Conservation (phyloP, 2,329 filamentous ascomycete genomes). For the Fusarium albosuccineum region DNA sequence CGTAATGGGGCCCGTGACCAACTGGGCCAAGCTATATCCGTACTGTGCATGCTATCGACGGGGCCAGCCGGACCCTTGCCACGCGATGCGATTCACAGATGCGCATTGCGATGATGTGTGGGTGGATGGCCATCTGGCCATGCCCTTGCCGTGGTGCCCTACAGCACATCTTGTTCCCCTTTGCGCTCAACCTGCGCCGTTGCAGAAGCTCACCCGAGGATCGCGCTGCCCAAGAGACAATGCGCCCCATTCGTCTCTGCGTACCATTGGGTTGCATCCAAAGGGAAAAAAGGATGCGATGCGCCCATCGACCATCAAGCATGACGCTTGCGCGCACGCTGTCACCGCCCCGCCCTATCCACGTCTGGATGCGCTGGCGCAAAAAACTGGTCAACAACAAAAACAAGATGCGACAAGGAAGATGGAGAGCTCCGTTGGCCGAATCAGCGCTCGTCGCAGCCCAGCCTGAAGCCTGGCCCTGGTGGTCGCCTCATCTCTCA, state of each 20-base stretch:
- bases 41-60: slow-evolving; percentile 35
- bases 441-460: slow-evolving; percentile 46
- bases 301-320: slow-evolving; percentile 45
- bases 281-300: slow-evolving; percentile 39
- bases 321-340: slow-evolving; percentile 48
- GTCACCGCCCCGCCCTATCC: slow-evolving; percentile 48
- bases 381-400: slow-evolving; percentile 45
- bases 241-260: slow-evolving; percentile 26
- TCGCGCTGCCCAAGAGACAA: slow-evolving; percentile 27
- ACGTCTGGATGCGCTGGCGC: slow-evolving; percentile 47
- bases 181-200: slow-evolving; percentile 2
- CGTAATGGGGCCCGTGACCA: slow-evolving; percentile 34
- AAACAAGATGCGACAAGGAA: slow-evolving; percentile 46
- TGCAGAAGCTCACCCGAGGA: neutral
- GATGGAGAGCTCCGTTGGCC: slow-evolving; percentile 30
- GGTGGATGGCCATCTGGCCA: neutral
- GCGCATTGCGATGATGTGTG: slow-evolving; percentile 31
- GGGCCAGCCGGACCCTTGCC: slow-evolving; percentile 41
- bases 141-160: slow-evolving; percentile 7
- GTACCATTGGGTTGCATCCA: slow-evolving; percentile 39
- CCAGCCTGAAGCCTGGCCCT: slow-evolving; percentile 35
- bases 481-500: slow-evolving; percentile 37
- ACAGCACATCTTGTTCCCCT: neutral
- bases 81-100: slow-evolving; percentile 41
- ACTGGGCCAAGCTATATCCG: slow-evolving; percentile 25